Conservation (phyloP, 768 basidiomycete species). For the Kwoniella heveanensis region DNA sequence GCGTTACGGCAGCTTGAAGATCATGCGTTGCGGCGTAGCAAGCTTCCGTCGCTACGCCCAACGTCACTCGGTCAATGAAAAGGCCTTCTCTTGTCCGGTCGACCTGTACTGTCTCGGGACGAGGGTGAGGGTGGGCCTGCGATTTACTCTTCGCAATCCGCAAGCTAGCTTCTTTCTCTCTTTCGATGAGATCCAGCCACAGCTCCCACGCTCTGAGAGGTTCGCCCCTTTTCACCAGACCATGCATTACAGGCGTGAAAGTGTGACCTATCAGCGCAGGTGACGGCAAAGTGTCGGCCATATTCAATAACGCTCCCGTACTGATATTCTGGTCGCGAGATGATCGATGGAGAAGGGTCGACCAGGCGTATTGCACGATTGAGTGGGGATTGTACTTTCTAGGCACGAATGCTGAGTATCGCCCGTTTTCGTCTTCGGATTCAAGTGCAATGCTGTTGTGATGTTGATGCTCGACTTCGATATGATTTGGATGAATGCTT, state of each 20-base stretch:
- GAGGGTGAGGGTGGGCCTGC: too few relatives aligned
- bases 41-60: conserved; percentile 30
- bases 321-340: conserved; percentile 10
- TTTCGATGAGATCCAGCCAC: conserved; percentile 32
- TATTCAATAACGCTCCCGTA: conserved; percentile 17
- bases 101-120: not conserved
- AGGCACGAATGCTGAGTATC: conserved; percentile 4
- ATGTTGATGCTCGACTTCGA: not conserved
- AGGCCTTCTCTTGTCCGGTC: conserved; percentile 1
- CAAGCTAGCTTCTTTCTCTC: conserved; percentile 9
- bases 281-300: conserved; percentile 21
- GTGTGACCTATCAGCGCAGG: conserved; percentile 20
- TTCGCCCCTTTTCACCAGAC: conserved; percentile 25
- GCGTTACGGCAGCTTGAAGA: conserved; percentile 25
- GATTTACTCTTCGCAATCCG: not conserved
- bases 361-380: conserved; percentile 32
- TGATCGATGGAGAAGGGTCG: conserved; percentile 23
- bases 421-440: not conserved
- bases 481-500: not conserved
- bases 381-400: not conserved
- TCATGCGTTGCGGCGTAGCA: conserved; percentile 8
- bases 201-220: conserved; percentile 29
- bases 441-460: not conserved
- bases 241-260: conserved; percentile 38
- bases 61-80: conserved; percentile 29